Conservation (phyloP, 495 filamentous ascomycete species). For the Hyaloscypha variabilis region DNA sequence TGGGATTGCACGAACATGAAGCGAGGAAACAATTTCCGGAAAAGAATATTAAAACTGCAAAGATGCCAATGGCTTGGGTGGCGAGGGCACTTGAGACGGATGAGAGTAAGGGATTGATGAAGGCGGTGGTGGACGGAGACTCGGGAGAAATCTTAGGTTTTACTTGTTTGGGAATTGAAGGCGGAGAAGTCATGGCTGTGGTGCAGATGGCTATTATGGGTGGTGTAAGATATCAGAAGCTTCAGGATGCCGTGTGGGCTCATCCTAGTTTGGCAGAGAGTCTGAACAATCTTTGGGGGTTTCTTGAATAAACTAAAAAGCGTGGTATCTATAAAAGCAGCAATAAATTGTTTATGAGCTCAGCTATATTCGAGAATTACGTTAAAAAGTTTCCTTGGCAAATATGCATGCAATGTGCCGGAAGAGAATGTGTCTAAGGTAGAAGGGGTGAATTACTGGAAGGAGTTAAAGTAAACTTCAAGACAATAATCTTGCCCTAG, state of each 20-base stretch:
- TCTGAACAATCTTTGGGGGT: slow-evolving; percentile 52
- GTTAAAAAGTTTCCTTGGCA: too few species aligned
- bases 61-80: slow-evolving; percentile 54
- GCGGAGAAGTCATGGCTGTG: slow-evolving; percentile 55
- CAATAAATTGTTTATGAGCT: too few species aligned
- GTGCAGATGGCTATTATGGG: slow-evolving; percentile 56
- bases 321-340: too few species aligned
- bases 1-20: slow-evolving; percentile 46
- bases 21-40: slow-evolving; percentile 28
- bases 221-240: slow-evolving; percentile 38
- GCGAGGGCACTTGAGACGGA: slow-evolving; percentile 54
- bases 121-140: slow-evolving; percentile 48
- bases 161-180: slow-evolving; percentile 51
- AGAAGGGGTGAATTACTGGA: too few species aligned
- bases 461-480: too few species aligned
- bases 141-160: slow-evolving; percentile 50
- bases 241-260: slow-evolving; percentile 48
- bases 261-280: slow-evolving; percentile 53
- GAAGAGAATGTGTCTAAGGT: too few species aligned
- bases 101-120: slow-evolving; percentile 54
- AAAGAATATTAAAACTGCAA: slow-evolving; percentile 40
- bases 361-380: too few species aligned
- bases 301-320: too few species aligned
- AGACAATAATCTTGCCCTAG: too few species aligned
- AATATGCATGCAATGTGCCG: too few species aligned